Conservation (phyloP, 768 basidiomycete genomes). For the Exidia glandulosa region DNA sequence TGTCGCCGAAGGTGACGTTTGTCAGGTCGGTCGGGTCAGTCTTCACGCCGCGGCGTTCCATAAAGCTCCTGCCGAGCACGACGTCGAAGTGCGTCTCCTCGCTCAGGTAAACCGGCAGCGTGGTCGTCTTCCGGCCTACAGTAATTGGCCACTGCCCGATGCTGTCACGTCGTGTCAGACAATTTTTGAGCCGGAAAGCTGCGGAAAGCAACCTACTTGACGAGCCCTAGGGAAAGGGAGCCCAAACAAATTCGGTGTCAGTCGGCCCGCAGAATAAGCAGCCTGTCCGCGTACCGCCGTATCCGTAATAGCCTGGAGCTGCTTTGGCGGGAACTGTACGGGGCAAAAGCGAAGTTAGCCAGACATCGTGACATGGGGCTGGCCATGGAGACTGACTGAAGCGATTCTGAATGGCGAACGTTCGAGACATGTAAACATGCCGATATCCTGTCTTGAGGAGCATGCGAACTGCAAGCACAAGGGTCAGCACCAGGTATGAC, state of each 20-base stretch:
- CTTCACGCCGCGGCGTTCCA: slow-evolving; percentile 60
- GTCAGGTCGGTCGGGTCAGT: slow-evolving; percentile 78
- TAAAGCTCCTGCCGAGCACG: slow-evolving; percentile 63
- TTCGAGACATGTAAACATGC: slow-evolving; percentile 90
- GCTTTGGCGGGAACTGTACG: slow-evolving; percentile 57
- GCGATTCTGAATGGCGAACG: slow-evolving; percentile 78
- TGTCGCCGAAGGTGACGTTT: slow-evolving; percentile 83
- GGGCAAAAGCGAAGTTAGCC: background rate
- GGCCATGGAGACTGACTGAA: slow-evolving; percentile 34
- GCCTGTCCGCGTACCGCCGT: slow-evolving; percentile 40
- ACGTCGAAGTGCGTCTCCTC: slow-evolving; percentile 97
- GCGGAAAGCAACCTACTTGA: slow-evolving; percentile 34
- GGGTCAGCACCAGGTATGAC: slow-evolving; percentile 1
- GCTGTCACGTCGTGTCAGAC: slow-evolving; percentile 13
- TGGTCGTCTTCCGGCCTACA: slow-evolving; percentile 28
- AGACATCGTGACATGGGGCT: too few species aligned
- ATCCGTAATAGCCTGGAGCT: slow-evolving; percentile 87
- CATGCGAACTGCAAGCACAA: slow-evolving; percentile 66
- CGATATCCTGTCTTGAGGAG: slow-evolving; percentile 84
- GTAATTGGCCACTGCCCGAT: slow-evolving; percentile 86
- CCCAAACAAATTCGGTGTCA: slow-evolving; percentile 3
- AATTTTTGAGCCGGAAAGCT: background rate
- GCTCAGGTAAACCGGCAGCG: slow-evolving; percentile 65
- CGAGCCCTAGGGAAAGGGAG: slow-evolving; percentile 23
- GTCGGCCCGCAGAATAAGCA: background rate